phyloP scores from a whole-genome alignment of 805 yeast species.

The Teunomyces tritomae region DNA sequence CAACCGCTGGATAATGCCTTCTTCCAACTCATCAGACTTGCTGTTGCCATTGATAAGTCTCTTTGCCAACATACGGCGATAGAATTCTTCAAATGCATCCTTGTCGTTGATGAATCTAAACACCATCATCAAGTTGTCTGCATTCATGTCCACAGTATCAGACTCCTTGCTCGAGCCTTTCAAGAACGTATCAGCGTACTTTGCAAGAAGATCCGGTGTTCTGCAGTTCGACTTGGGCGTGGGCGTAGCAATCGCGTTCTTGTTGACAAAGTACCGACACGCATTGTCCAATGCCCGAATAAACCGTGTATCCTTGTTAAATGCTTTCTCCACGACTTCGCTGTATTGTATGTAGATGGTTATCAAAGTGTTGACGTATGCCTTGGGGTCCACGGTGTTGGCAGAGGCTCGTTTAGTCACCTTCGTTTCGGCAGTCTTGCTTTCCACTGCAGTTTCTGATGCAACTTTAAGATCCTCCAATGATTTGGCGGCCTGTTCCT shows the following conservation, averaged over 20 bases:
- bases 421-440: slow-evolving; percentile 13
- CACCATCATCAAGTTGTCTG: slow-evolving; percentile 81
- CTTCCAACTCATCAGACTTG: slow-evolving; percentile 82
- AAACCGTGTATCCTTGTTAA: slow-evolving; percentile 72
- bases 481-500: slow-evolving; percentile 45
- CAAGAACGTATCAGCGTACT: slow-evolving; percentile 80
- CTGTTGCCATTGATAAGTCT: slow-evolving; percentile 86
- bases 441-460: slow-evolving; percentile 21
- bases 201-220: slow-evolving; percentile 90
- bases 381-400: slow-evolving; percentile 62
- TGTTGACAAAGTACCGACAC: slow-evolving; percentile 79
- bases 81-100: slow-evolving; percentile 92
- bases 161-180: slow-evolving; percentile 70
- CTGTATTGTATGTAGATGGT: slow-evolving; percentile 67
- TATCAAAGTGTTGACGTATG: slow-evolving; percentile 75
- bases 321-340: slow-evolving; percentile 61
- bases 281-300: slow-evolving; percentile 88
- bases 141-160: slow-evolving; percentile 68
- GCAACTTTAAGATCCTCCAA: slow-evolving; percentile 51
- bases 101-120: slow-evolving; percentile 89
- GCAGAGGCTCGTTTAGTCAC: slow-evolving; percentile 17
- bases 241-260: slow-evolving; percentile 75
- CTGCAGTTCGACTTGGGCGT: slow-evolving; percentile 59
- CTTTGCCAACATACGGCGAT: slow-evolving; percentile 84
- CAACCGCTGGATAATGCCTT: slow-evolving; percentile 75